These are phyloP conservation scores for Fusarium albosuccineum DNA, from an alignment of 2,329 filamentous ascomycete genomes.

Conservation along the genomic window DNA sequence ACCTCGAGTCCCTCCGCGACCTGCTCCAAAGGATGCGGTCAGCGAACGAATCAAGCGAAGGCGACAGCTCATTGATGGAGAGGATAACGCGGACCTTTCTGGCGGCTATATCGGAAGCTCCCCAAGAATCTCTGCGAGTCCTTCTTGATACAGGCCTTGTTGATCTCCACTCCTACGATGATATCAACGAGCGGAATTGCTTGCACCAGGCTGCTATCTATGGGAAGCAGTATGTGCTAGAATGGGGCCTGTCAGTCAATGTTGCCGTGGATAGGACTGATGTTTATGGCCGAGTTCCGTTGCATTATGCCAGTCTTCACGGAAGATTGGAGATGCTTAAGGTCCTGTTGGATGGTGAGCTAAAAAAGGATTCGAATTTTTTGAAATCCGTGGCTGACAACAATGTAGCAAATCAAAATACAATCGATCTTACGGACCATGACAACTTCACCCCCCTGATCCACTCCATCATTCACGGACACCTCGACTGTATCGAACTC, in stretches of 20 bases:
- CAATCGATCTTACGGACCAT: conserved; percentile 90
- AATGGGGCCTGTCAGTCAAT: conserved; percentile 78
- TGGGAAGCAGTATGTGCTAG: conserved; percentile 82
- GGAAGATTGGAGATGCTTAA: conserved; percentile 88
- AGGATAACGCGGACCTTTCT: conserved; percentile 91
- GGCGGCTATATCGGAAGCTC: conserved; percentile 87
- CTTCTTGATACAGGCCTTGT: conserved; percentile 86
- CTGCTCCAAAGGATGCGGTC: conserved; percentile 80
- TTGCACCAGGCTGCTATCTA: conserved; percentile 97
- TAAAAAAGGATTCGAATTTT: not conserved
- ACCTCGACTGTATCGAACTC: conserved; percentile 82
- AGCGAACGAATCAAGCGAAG: conserved; percentile 67
- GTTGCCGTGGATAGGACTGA: conserved; percentile 86
- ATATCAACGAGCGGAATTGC: conserved; percentile 97
- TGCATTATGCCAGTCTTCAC: conserved; percentile 98
- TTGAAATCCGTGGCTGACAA: conserved; percentile 22
- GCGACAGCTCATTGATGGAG: conserved; percentile 71
- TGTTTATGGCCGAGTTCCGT: conserved; percentile 91
- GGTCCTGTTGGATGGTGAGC: conserved; percentile 74
- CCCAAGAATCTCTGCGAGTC: conserved; percentile 79
- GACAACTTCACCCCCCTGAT: conserved; percentile 98
- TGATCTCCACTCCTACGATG: conserved; percentile 92
- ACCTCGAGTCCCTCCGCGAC: conserved; percentile 81
- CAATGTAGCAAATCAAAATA: conserved; percentile 72
- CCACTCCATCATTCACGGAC: conserved; percentile 91